Conservation (phyloP, 345 rosid species). For the Diplotaxis tenuifolia region DNA sequence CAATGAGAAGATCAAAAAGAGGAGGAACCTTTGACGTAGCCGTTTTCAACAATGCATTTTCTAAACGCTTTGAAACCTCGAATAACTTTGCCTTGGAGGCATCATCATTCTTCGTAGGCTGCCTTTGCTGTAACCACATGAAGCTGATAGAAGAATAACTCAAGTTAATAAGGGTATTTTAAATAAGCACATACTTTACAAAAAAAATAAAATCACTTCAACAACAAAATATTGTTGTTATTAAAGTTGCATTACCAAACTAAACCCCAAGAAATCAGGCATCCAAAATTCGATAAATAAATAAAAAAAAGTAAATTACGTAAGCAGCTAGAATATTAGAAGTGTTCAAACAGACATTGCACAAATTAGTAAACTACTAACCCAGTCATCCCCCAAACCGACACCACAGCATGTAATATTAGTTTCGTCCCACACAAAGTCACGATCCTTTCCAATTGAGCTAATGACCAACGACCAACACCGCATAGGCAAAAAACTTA, state of each 20-base stretch:
- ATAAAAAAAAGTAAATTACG: background rate
- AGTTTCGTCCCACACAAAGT: too few relatives aligned
- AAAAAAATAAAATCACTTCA: conserved; percentile 18
- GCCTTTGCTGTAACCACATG: conserved; percentile 54
- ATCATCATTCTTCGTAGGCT: conserved; percentile 45
- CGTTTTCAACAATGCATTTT: conserved; percentile 54
- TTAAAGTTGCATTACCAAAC: conserved; percentile 13
- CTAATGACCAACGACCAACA: too few relatives aligned
- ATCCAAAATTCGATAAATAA: background rate
- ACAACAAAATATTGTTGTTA: background rate
- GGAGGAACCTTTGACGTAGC: conserved; percentile 65
- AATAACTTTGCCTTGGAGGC: conserved; percentile 43
- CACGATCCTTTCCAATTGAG: too few relatives aligned
- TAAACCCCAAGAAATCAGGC: background rate
- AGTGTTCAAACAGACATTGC: background rate
- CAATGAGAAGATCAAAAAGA: conserved; percentile 21
- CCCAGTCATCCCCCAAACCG: background rate
- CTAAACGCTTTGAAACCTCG: conserved; percentile 73
- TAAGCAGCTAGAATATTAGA: background rate
- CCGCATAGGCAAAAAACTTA: background rate
- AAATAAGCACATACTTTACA: background rate
- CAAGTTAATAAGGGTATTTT: conserved; percentile 9
- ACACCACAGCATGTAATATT: too few relatives aligned
- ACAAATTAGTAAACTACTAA: background rate
- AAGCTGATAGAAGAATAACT: conserved; percentile 44